These are phyloP conservation scores for Hsuehochloa calcarea DNA, from an alignment of 176 grass and related monocot genomes.

Conservation along the genomic window DNA sequence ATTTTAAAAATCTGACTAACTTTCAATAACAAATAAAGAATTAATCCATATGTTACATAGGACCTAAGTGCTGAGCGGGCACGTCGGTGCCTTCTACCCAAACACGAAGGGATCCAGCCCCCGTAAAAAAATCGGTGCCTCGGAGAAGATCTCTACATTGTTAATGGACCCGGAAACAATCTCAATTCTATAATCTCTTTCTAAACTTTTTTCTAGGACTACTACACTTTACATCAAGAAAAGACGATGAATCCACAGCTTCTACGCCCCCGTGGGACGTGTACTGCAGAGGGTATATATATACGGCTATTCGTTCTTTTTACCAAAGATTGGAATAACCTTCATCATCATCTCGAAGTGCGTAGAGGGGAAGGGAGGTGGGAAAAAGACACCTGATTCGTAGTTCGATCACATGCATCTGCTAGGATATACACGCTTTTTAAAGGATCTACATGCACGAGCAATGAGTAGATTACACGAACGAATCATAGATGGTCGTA, in stretches of 20 bases:
- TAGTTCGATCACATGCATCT: conserved; percentile 33
- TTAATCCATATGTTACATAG: too few relatives aligned
- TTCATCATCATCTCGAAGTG: conserved; percentile 35
- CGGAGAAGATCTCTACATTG: too few relatives aligned
- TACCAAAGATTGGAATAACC: conserved; percentile 29
- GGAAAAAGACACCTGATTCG: neutral
- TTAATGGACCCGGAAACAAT: neutral
- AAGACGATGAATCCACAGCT: neutral
- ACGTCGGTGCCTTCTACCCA: too few relatives aligned
- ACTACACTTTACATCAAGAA: neutral
- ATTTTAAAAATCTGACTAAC: fast-evolving
- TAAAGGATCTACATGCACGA: conserved; percentile 31
- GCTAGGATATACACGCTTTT: conserved; percentile 32
- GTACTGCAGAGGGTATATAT: conserved; percentile 12
- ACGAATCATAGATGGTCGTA: conserved; percentile 10
- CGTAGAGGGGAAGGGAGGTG: neutral
- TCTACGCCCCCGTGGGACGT: neutral
- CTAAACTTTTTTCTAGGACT: too few relatives aligned
- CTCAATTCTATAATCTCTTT: neutral
- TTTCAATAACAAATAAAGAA: too few relatives aligned
- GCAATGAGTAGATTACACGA: conserved; percentile 41
- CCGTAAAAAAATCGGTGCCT: too few relatives aligned
- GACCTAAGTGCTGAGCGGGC: too few relatives aligned
- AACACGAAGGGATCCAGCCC: too few relatives aligned
- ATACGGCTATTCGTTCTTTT: neutral